Conservation (phyloP, 805 yeast genomes). For the Saturnispora quitensis region DNA sequence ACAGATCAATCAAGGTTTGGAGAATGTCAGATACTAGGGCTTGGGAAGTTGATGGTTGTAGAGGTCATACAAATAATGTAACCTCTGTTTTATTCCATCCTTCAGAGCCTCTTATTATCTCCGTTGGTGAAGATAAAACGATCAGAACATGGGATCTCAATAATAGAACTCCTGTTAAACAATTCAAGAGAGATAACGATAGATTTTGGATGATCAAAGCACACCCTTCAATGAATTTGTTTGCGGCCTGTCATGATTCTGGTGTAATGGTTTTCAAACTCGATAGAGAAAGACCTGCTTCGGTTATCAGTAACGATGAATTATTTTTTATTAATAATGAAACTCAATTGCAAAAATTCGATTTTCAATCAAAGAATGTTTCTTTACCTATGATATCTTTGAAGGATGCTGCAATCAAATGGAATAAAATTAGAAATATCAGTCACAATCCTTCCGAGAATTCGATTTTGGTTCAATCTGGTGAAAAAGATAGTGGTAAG, state of each 20-base stretch:
- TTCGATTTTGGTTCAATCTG: conserved; percentile 73
- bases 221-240: conserved; percentile 84
- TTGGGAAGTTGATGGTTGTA: conserved; percentile 98
- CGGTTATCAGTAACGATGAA: conserved; percentile 37
- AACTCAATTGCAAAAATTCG: conserved; percentile 77
- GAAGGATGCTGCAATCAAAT: conserved; percentile 74
- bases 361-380: conserved; percentile 51
- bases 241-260: conserved; percentile 93
- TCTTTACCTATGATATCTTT: conserved; percentile 75
- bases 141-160: conserved; percentile 95
- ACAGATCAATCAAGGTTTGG: conserved; percentile 91
- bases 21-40: conserved; percentile 96
- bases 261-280: conserved; percentile 98
- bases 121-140: conserved; percentile 94
- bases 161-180: conserved; percentile 87
- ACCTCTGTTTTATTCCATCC: conserved; percentile 89
- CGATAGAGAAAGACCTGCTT: conserved; percentile 96
- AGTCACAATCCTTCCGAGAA: conserved; percentile 91
- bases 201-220: conserved; percentile 88
- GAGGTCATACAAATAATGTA: conserved; percentile 95
- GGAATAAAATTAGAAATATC: conserved; percentile 77
- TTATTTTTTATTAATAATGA: conserved; percentile 72
- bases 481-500: conserved; percentile 53
- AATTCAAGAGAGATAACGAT: conserved; percentile 87
- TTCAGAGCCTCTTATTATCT: conserved; percentile 79